Conservation (phyloP, 306 rosid genomes). For the Vigna trinervia region DNA sequence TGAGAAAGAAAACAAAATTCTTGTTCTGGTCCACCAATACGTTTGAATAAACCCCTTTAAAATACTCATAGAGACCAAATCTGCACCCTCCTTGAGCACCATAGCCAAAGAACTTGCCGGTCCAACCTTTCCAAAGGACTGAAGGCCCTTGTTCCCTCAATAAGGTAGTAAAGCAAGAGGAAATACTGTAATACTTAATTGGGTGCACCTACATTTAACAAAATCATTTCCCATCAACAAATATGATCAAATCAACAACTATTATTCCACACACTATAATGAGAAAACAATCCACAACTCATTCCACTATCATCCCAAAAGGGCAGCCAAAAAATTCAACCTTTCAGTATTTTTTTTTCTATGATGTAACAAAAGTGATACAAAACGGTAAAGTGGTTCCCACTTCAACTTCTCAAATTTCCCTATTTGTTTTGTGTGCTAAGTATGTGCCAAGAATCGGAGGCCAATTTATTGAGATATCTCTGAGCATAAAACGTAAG, state of each 20-base stretch:
- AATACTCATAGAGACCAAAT: constrained; percentile 66
- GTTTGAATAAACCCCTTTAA: constrained; percentile 55
- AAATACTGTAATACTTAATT: constrained; percentile 56
- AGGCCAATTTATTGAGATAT: background rate
- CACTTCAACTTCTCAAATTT: background rate
- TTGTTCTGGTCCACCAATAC: constrained; percentile 51
- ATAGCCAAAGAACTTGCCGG: constrained; percentile 64
- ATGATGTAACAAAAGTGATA: constrained; percentile 12
- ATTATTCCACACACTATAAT: constrained; percentile 17
- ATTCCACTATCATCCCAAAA: constrained; percentile 2
- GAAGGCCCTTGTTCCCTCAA: constrained; percentile 69
- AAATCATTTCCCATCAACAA: constrained; percentile 33
- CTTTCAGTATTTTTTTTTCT: background rate
- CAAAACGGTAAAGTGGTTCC: constrained; percentile 7
- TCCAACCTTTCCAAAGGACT: constrained; percentile 68
- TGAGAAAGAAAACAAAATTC: constrained; percentile 55
- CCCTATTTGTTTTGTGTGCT: background rate
- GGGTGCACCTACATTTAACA: constrained; percentile 58
- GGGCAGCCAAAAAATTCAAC: background rate
- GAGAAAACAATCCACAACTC: constrained; percentile 5
- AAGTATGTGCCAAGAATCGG: too few species aligned
- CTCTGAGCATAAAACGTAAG: background rate
- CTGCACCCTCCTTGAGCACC: constrained; percentile 71
- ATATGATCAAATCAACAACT: constrained; percentile 34
- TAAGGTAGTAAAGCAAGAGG: constrained; percentile 56